Evolutionary conservation across 2,329 filamentous ascomycete genomes (phyloP), one percentile per base, ranked within the genome.

Genomic region (Fusarium pilosicola): DNA sequence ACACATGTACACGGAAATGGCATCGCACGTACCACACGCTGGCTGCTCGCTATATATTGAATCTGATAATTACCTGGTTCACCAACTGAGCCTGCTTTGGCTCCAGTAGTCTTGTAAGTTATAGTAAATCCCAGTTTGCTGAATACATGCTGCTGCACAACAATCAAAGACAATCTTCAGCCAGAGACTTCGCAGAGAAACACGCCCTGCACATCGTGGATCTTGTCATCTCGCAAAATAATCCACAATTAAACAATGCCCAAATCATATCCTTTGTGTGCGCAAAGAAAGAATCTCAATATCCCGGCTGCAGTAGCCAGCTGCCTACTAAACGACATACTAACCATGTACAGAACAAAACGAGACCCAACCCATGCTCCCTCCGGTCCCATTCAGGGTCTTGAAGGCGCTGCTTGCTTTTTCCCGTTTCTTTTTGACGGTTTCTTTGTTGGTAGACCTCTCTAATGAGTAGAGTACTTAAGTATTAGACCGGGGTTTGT

Each of bases 21-120:
- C 48, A 71, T 73, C 34, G 65, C 69, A 70, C 59, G 55, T 70
- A 58, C 69, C 65, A 70, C 41, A 48, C 56, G 26, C 62, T 67
- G 55, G 51, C 41, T 45, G 20, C 62, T 51, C 49, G 45, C 28
- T 67, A 52, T 22, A 26, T 48, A 28, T 65, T 51, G 39, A 36
- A 54, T 34, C 36, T 54, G 32, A 17, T 52, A 48, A 60, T 63
- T 26, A 36, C 17, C 17, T 36, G 18, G 48, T 55, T 20, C 15
- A 14, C 28, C 26, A 30, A 44, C 42, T 44, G 41, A 49, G 48
- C 62, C 45, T 71, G 46, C 52, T 59, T 69, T 61, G 41, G 22
- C 32, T 48, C 38, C 17, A 24, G 30, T 17, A 11, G 22, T 24
- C 48, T 51, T 34, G 48, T 34, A 32, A 51, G 46, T 32, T 22